A percentile compares a stretch with the other conserved stretches of the same genome.
Evolutionary conservation across 2,329 filamentous ascomycete species (phyloP).

Genomic region (Trichophyton schoenleinii): DNA sequence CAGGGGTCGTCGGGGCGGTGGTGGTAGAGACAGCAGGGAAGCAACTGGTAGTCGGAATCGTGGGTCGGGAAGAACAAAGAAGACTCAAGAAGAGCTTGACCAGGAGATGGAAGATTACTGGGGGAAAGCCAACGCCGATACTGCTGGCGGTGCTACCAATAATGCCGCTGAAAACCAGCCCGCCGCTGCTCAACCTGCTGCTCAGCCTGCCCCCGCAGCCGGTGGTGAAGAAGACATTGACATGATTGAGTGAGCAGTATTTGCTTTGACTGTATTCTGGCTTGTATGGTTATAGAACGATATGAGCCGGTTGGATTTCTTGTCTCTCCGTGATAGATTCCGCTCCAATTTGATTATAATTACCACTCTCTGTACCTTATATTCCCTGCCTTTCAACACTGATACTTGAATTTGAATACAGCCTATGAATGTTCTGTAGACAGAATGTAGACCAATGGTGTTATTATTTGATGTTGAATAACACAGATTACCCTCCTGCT

Average conservation of each 20-base stretch:
- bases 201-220: slow-evolving; percentile 1
- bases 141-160: slow-evolving; percentile 15
- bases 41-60: slow-evolving; percentile 27
- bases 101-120: slow-evolving; percentile 98
- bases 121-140: slow-evolving; percentile 36
- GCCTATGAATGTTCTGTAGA: too few species aligned
- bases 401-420: not conserved
- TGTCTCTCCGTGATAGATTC: not conserved
- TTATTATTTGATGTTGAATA: not conserved
- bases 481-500: not conserved
- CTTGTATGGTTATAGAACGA: not conserved
- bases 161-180: slow-evolving; percentile 1
- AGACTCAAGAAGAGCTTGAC: slow-evolving; percentile 84
- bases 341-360: not conserved
- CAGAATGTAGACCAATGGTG: not conserved
- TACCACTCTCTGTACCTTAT: not conserved
- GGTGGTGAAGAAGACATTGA: slow-evolving; percentile 15
- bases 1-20: slow-evolving; percentile 35
- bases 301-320: not conserved
- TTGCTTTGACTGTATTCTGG: not conserved
- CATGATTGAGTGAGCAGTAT: slow-evolving; percentile 12
- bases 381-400: not conserved
- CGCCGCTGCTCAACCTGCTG: slow-evolving; percentile 3
- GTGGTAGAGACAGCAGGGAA: slow-evolving; percentile 31
- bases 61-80: slow-evolving; percentile 51